Conservation (phyloP, 1,284 basidiomycete species). For the Ceratobasidium sp. region DNA sequence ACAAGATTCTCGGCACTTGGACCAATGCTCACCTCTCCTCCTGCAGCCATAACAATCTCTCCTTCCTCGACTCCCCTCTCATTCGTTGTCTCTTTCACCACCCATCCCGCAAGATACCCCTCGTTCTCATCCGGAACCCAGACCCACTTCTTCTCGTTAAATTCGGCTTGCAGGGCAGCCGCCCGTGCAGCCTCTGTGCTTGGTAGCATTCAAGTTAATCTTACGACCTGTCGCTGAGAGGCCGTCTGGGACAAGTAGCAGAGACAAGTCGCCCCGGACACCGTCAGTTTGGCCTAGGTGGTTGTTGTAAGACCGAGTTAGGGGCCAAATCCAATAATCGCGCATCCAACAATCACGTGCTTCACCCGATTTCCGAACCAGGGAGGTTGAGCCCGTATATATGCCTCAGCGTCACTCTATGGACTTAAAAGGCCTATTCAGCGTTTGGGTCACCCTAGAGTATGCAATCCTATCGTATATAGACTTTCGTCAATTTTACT, state of each 20-base stretch:
- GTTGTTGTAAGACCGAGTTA: constrained; percentile 39
- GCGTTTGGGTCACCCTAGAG: neutral
- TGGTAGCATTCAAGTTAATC: constrained; percentile 18
- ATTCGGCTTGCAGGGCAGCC: constrained; percentile 92
- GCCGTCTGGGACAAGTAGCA: neutral
- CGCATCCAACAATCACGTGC: constrained; percentile 41
- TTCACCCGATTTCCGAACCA: constrained; percentile 21
- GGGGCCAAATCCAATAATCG: constrained; percentile 32
- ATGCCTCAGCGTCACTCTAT: constrained; percentile 3
- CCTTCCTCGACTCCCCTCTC: constrained; percentile 71
- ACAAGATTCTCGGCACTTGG: neutral
- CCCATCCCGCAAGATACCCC: constrained; percentile 92
- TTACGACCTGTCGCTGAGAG: neutral
- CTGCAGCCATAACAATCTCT: constrained; percentile 81
- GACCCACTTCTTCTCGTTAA: constrained; percentile 97
- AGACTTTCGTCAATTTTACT: too few relatives aligned
- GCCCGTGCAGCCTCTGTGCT: constrained; percentile 76
- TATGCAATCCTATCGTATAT: too few relatives aligned
- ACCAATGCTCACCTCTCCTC: constrained; percentile 71
- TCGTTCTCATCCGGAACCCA: constrained; percentile 92
- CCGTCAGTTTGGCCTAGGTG: neutral
- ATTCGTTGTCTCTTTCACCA: constrained; percentile 70
- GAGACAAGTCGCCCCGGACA: neutral
- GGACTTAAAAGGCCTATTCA: constrained; percentile 7
- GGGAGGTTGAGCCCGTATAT: neutral